phyloP scores from a whole-genome alignment of 1,284 basidiomycete species.

The Marasmius oreades region DNA sequence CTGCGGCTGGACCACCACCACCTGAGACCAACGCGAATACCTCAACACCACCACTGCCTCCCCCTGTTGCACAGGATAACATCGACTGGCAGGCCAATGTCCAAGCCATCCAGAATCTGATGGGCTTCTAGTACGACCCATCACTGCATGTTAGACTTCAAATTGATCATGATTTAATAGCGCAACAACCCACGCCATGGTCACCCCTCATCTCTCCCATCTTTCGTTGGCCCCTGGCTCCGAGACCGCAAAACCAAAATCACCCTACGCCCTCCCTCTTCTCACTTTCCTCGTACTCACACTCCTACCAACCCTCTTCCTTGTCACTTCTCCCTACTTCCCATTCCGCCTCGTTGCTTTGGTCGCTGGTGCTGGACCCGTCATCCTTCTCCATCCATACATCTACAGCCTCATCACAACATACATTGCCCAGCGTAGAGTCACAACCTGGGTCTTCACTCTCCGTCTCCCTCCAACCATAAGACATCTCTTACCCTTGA shows the following conservation, averaged over 20 bases:
- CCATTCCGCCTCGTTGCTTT: conserved; percentile 61
- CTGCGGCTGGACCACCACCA: conserved; percentile 10
- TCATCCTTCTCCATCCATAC: conserved; percentile 52
- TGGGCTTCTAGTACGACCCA: conserved; percentile 62
- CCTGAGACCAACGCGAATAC: conserved; percentile 21
- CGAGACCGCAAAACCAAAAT: conserved; percentile 22
- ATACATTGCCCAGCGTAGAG: conserved; percentile 1
- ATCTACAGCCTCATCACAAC: conserved; percentile 29
- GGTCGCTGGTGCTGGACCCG: conserved; percentile 48
- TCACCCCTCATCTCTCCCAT: conserved; percentile 25
- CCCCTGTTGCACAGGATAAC: conserved; percentile 42
- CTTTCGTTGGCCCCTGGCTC: conserved; percentile 28
- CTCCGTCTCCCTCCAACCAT: conserved; percentile 11
- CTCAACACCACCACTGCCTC: conserved; percentile 29
- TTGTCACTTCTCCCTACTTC: conserved; percentile 49
- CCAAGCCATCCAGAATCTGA: conserved; percentile 77
- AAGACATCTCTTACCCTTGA: conserved; percentile 18
- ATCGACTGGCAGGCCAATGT: conserved; percentile 76
- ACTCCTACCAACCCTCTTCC: conserved; percentile 40
- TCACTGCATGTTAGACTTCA: not conserved
- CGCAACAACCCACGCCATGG: conserved; percentile 44
- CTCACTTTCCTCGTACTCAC: conserved; percentile 43
- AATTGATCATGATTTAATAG: conserved; percentile 24
- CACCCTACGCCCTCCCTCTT: conserved; percentile 52
- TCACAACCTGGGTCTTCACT: conserved; percentile 12